A percentile compares a stretch with the other conserved stretches of the same genome.
Evolutionary conservation across 306 rosid species (phyloP).

Genomic region (Carpinus viminea): DNA sequence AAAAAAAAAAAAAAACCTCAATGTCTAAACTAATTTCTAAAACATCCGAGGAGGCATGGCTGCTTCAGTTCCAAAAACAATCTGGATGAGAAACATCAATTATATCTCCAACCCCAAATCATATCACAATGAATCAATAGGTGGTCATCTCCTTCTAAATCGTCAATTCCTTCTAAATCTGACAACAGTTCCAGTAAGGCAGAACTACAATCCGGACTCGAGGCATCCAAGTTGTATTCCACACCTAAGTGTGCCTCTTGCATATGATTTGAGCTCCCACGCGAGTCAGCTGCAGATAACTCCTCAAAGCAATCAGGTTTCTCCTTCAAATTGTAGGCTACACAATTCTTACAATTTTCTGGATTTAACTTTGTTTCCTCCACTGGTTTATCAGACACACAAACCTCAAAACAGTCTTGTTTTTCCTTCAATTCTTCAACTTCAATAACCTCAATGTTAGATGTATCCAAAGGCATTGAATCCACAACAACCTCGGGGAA

Average conservation of each 20-base stretch:
- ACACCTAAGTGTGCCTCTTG: conserved; percentile 37
- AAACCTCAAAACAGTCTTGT: too few relatives aligned
- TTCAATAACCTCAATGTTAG: too few relatives aligned
- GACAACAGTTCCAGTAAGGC: conserved; percentile 41
- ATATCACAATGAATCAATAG: conserved; percentile 41
- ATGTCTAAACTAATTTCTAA: too few relatives aligned
- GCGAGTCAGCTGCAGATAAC: not conserved
- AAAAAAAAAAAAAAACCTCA: too few relatives aligned
- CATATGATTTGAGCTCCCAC: conserved; percentile 31
- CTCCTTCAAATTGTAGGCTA: not conserved
- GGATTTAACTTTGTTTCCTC: conserved; percentile 16
- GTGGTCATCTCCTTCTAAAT: conserved; percentile 16
- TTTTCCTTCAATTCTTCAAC: too few relatives aligned
- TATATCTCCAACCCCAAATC: not conserved
- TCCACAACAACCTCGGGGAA: too few relatives aligned
- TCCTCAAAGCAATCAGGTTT: not conserved
- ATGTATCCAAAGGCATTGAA: too few relatives aligned
- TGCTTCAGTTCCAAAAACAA: not conserved
- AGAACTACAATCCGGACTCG: conserved; percentile 60
- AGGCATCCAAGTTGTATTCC: conserved; percentile 44
- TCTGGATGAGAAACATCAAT: not conserved
- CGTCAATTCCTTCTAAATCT: not conserved
- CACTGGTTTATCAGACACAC: not conserved
- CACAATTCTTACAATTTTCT: not conserved
- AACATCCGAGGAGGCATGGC: not conserved